phyloP scores from a whole-genome alignment of 345 rosid species.

The Gossypium arboreum region DNA sequence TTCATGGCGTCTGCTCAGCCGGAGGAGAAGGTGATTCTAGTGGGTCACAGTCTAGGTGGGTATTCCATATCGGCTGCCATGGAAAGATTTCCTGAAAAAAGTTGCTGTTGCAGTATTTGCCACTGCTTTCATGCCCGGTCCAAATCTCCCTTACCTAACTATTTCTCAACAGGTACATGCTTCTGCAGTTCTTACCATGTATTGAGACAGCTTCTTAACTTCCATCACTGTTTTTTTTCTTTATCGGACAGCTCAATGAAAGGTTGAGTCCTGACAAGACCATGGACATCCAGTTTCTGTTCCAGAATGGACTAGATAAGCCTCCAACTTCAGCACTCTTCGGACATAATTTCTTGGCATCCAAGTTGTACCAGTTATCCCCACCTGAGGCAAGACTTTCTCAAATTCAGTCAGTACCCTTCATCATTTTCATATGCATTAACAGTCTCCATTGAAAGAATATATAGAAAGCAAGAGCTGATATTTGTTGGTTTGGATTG shows the following conservation, averaged over 20 bases:
- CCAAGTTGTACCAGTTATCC: conserved; percentile 34
- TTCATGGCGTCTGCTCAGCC: conserved; percentile 6
- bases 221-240: not conserved
- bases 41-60: conserved; percentile 2
- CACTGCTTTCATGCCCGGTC: conserved; percentile 48
- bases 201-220: not conserved
- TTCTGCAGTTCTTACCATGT: not conserved
- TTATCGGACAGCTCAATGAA: conserved; percentile 5
- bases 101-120: conserved; percentile 41
- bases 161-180: conserved; percentile 32
- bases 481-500: not conserved
- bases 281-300: conserved; percentile 26
- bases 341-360: conserved; percentile 23
- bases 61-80: conserved; percentile 34
- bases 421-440: not conserved
- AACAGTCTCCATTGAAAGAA: too few species aligned
- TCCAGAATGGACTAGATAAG: conserved; percentile 19
- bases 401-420: not conserved
- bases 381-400: conserved; percentile 30
- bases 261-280: not conserved
- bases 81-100: conserved; percentile 55
- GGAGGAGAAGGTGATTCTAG: conserved; percentile 9
- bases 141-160: conserved; percentile 23
- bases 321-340: conserved; percentile 22
- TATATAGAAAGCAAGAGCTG: not conserved